Base-by-base conservation (phyloP, 371 early-diverging fungal species). In the Mortierella sp. region DNA sequence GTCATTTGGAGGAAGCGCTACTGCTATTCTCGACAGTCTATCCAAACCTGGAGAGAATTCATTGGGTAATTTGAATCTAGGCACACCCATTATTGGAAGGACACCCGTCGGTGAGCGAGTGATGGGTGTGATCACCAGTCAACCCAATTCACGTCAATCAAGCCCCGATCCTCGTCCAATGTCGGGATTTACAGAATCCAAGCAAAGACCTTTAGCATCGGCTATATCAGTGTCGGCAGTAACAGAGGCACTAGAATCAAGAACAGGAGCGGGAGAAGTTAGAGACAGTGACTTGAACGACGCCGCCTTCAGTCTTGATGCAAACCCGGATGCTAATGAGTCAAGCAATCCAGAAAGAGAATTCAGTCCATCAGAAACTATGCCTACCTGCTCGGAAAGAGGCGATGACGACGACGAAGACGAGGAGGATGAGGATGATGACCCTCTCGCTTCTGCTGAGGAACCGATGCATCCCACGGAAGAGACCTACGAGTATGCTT, bases 1-100 rank as follows among this genome's bases (percentile, higher is more conserved):
- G n/a, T 62, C 73, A 1, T 70, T 78, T 14, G 30, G 61, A 5
- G 62, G 70, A 22, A 73, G 70, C 26, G 78, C 78, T 2, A 78
- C 78, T 0, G 73, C 78, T 0, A 71, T 75, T 40, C 73, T 75
- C 20, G 81, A 75, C 18, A 78, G 68, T 40, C 57, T 78, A 11
- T 78, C 79, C 11, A 78, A 78, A 49, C 72, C 73, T 2, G 81
- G 81, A 9, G 72, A 80, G 52, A 75, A 72, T 63, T 75, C 80
- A 9, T 20, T 74, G 4, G 80, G 68, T 11, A 65, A 68, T 62
- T 51, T 78, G 51, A 69, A 73, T 57, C 16, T 78, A n/a, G 73
- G 73, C 9, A 73, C 78, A 3, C 70, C 78, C 2, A 59, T 59
- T 26, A 39, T 64, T 14, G 63, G 70, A 40, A 64, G 62, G 45